Evolutionary conservation across 2,329 filamentous ascomycete genomes (phyloP).

Genomic region (Alternaria infectoria): DNA sequence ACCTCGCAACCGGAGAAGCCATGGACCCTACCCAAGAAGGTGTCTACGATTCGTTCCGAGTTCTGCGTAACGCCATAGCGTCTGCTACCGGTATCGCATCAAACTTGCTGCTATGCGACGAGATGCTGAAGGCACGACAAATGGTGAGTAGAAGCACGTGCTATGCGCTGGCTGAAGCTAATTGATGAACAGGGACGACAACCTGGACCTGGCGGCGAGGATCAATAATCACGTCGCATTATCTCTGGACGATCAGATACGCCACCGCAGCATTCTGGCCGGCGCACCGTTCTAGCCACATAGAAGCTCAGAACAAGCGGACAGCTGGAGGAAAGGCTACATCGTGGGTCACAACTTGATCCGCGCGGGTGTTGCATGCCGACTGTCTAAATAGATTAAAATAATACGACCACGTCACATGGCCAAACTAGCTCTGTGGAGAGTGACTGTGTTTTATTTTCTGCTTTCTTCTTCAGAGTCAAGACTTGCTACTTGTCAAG

Average conservation of each 20-base stretch:
- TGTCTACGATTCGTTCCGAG: constrained; percentile 95
- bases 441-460: neutral
- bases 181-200: constrained; percentile 34
- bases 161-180: neutral
- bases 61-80: constrained; percentile 89
- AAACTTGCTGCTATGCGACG: constrained; percentile 93
- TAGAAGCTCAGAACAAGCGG: neutral
- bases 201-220: constrained; percentile 33
- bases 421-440: neutral
- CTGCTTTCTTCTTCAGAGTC: neutral
- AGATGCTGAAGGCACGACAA: constrained; percentile 95
- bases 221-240: constrained; percentile 11
- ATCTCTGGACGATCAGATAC: neutral
- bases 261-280: neutral
- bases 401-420: constrained; percentile 3
- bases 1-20: constrained; percentile 83
- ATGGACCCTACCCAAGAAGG: constrained; percentile 95
- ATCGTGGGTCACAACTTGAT: neutral
- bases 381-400: constrained; percentile 14
- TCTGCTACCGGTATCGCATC: constrained; percentile 94
- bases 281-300: neutral
- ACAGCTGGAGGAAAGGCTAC: neutral
- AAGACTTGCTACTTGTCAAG: neutral
- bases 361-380: neutral
- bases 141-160: constrained; percentile 64